phyloP scores from a whole-genome alignment of 2,329 filamentous ascomycete genomes.

The Alternaria alternata region DNA sequence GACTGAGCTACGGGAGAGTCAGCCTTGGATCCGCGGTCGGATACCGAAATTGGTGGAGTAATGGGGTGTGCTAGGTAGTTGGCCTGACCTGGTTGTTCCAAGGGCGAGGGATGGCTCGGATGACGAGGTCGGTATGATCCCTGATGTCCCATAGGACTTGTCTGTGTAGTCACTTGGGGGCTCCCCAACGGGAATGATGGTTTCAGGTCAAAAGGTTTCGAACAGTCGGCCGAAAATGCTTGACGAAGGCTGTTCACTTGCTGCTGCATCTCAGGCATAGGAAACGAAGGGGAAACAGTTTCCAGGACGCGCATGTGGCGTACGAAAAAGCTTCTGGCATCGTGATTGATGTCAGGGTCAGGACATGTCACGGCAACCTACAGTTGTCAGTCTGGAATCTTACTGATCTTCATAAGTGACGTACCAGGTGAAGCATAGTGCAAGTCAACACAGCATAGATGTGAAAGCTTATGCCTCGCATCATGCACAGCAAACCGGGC shows the following conservation, averaged over 20 bases:
- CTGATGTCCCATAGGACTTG: conserved; percentile 68
- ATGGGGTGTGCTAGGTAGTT: conserved; percentile 74
- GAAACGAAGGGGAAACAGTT: conserved; percentile 81
- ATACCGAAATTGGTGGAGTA: conserved; percentile 79
- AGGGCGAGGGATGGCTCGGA: conserved; percentile 55
- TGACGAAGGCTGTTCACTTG: conserved; percentile 89
- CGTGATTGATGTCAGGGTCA: conserved; percentile 83
- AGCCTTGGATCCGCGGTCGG: conserved; percentile 76
- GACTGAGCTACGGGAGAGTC: conserved; percentile 78
- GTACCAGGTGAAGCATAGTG: conserved; percentile 89
- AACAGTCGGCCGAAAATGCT: conserved; percentile 87
- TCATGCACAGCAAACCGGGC: conserved; percentile 86
- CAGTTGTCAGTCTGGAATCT: conserved; percentile 20
- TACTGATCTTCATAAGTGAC: conserved; percentile 49
- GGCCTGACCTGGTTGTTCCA: conserved; percentile 66
- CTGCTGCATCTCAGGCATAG: conserved; percentile 86
- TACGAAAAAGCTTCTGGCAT: conserved; percentile 88
- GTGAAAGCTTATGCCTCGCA: conserved; percentile 91
- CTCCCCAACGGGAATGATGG: conserved; percentile 87
- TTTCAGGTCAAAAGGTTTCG: conserved; percentile 88
- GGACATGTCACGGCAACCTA: conserved; percentile 93
- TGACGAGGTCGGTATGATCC: conserved; percentile 61
- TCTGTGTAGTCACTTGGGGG: conserved; percentile 68
- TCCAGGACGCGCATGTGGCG: conserved; percentile 94
- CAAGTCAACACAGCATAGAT: conserved; percentile 93